phyloP scores from a whole-genome alignment of 2,329 filamentous ascomycete genomes.

The Monilinia fructicola region DNA sequence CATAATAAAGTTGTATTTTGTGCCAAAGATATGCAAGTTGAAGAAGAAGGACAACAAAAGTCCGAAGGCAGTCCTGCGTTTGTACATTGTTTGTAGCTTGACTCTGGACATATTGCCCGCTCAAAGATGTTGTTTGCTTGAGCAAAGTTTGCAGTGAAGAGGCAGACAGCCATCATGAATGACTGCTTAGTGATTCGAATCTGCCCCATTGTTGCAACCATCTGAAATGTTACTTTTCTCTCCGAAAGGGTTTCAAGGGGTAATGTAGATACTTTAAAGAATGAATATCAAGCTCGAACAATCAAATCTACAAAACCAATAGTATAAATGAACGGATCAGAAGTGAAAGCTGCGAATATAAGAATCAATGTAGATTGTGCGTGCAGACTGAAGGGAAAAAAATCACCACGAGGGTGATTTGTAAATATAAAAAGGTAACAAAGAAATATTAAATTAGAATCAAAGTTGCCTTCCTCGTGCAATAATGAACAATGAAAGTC shows the following conservation, averaged over 20 bases:
- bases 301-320: constrained; percentile 18
- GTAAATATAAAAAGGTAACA: constrained; percentile 8
- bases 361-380: constrained; percentile 28
- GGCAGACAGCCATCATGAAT: constrained; percentile 32
- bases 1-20: constrained; percentile 67
- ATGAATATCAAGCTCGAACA: constrained; percentile 8
- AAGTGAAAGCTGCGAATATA: constrained; percentile 29
- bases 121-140: constrained; percentile 43
- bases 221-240: constrained; percentile 1
- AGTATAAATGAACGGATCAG: constrained; percentile 28
- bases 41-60: constrained; percentile 63
- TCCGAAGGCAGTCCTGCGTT: constrained; percentile 54
- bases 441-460: constrained; percentile 17
- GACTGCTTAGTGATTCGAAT: constrained; percentile 24
- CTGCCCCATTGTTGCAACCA: constrained; percentile 31
- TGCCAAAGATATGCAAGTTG: constrained; percentile 61
- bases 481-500: constrained; percentile 14
- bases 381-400: background rate
- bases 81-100: constrained; percentile 53
- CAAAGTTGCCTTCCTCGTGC: background rate
- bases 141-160: constrained; percentile 45
- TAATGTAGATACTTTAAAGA: constrained; percentile 1
- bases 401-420: background rate
- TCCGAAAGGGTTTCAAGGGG: background rate
- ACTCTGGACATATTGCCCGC: constrained; percentile 53